A percentile compares a stretch with the other conserved stretches of the same genome.
Evolutionary conservation across 108 stramenopile species (phyloP).

Genomic region (Skeletonema costatum): DNA sequence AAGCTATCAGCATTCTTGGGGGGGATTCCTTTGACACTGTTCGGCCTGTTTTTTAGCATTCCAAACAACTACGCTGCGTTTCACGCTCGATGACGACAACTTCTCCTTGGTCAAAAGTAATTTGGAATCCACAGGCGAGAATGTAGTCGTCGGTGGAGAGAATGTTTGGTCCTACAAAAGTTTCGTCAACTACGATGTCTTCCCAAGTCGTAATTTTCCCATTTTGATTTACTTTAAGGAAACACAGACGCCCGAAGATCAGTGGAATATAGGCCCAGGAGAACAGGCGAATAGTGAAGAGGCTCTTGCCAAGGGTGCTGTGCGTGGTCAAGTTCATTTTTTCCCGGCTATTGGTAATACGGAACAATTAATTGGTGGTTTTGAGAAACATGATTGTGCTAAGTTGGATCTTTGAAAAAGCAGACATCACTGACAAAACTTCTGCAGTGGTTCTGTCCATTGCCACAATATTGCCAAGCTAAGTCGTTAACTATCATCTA

Average conservation of each 20-base stretch:
- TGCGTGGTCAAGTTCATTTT: slow-evolving; percentile 67
- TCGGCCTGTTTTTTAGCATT: slow-evolving; percentile 56
- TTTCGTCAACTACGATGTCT: slow-evolving; percentile 12
- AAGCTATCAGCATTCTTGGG: slow-evolving; percentile 39
- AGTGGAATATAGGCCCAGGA: slow-evolving; percentile 49
- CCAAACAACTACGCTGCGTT: slow-evolving; percentile 63
- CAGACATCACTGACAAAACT: neutral
- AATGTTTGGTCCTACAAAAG: slow-evolving; percentile 61
- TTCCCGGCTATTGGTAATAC: slow-evolving; percentile 59
- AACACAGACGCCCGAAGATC: slow-evolving; percentile 67
- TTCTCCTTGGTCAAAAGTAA: slow-evolving; percentile 56
- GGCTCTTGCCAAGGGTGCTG: slow-evolving; percentile 46
- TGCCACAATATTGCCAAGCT: neutral
- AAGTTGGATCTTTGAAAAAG: slow-evolving; percentile 19
- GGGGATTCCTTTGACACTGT: slow-evolving; percentile 47
- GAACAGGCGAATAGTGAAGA: slow-evolving; percentile 39
- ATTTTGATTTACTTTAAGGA: slow-evolving; percentile 81
- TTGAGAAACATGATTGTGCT: slow-evolving; percentile 50
- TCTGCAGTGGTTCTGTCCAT: neutral
- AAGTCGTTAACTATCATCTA: neutral
- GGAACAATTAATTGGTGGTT: slow-evolving; percentile 31
- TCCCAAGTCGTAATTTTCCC: slow-evolving; percentile 55
- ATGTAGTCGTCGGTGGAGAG: slow-evolving; percentile 66
- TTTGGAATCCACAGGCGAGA: slow-evolving; percentile 53
- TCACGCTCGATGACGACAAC: slow-evolving; percentile 58